phyloP scores from a whole-genome alignment of 768 basidiomycete species.

The Pholiota molesta region DNA sequence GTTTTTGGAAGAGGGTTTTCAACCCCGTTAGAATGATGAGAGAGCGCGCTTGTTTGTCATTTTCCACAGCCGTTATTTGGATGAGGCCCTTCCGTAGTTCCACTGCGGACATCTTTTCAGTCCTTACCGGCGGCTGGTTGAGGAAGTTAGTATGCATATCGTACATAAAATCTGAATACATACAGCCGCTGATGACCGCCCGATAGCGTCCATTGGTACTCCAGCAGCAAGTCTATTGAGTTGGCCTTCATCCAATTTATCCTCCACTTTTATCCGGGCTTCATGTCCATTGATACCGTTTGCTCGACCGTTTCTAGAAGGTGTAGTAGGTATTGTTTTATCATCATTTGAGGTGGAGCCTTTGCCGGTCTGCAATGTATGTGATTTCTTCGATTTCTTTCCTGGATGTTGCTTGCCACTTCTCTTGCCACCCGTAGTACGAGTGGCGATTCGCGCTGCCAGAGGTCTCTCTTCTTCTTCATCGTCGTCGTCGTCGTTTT shows the following conservation, averaged over 20 bases:
- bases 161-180: slow-evolving; percentile 22
- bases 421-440: slow-evolving; percentile 38
- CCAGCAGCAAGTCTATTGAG: slow-evolving; percentile 78
- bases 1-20: slow-evolving; percentile 96
- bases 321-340: slow-evolving; percentile 33
- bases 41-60: slow-evolving; percentile 76
- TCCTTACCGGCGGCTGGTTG: slow-evolving; percentile 51
- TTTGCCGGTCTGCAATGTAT: slow-evolving; percentile 52
- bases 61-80: slow-evolving; percentile 80
- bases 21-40: slow-evolving; percentile 90
- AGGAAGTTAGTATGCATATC: slow-evolving; percentile 11
- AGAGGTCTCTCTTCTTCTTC: slow-evolving; percentile 60
- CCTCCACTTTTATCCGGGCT: slow-evolving; percentile 69
- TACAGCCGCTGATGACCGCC: slow-evolving; percentile 48
- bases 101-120: slow-evolving; percentile 77
- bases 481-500: slow-evolving; percentile 47
- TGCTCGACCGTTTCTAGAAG: slow-evolving; percentile 38
- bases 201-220: slow-evolving; percentile 72
- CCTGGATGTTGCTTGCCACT: slow-evolving; percentile 59
- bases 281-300: slow-evolving; percentile 53
- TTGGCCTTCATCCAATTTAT: slow-evolving; percentile 79
- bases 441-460: slow-evolving; percentile 45
- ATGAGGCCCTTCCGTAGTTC: slow-evolving; percentile 87
- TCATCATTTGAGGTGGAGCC: slow-evolving; percentile 35
- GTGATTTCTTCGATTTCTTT: slow-evolving; percentile 61